Percentiles rank a stretch among this genome's conserved stretches.
Conservation (phyloP, 352 stramenopile genomes). For the Vaucheria bursata region DNA sequence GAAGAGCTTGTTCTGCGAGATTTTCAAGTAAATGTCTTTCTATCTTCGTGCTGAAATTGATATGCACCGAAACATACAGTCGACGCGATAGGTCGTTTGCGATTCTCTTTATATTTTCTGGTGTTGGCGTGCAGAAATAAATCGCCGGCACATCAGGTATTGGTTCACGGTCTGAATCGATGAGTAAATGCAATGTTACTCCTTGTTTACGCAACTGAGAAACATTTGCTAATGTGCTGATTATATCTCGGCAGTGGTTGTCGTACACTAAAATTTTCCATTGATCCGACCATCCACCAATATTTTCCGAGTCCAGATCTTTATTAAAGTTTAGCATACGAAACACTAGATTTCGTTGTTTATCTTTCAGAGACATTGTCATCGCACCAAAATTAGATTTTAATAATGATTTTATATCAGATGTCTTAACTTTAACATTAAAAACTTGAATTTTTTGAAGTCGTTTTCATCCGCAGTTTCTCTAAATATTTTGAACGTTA, state of each 20-base stretch:
- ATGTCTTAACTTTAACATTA: too few relatives aligned
- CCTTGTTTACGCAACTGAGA: constrained; percentile 86
- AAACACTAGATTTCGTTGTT: constrained; percentile 34
- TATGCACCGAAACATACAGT: constrained; percentile 74
- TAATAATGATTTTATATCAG: too few relatives aligned
- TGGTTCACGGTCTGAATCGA: constrained; percentile 76
- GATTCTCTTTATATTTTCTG: constrained; percentile 86
- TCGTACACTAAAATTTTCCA: constrained; percentile 98
- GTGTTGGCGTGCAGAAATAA: constrained; percentile 91
- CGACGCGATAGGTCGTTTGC: constrained; percentile 79
- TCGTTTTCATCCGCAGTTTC: too few relatives aligned
- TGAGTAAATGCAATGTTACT: constrained; percentile 92
- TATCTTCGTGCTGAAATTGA: constrained; percentile 87
- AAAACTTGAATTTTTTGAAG: too few relatives aligned
- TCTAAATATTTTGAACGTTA: too few relatives aligned
- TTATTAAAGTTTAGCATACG: constrained; percentile 44
- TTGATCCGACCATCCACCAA: constrained; percentile 49
- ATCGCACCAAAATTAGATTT: constrained; percentile 20
- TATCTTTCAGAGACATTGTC: constrained; percentile 46
- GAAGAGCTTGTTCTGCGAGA: constrained; percentile 66
- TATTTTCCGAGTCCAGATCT: constrained; percentile 7
- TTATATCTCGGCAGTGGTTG: constrained; percentile 85
- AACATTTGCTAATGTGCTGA: constrained; percentile 94
- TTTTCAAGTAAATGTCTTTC: constrained; percentile 70
- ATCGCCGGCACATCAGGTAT: constrained; percentile 93